Percentiles rank a stretch among this genome's conserved stretches.
These are phyloP conservation scores for Epithele typhae DNA, from an alignment of 768 basidiomycete species.

Conservation along the genomic window DNA sequence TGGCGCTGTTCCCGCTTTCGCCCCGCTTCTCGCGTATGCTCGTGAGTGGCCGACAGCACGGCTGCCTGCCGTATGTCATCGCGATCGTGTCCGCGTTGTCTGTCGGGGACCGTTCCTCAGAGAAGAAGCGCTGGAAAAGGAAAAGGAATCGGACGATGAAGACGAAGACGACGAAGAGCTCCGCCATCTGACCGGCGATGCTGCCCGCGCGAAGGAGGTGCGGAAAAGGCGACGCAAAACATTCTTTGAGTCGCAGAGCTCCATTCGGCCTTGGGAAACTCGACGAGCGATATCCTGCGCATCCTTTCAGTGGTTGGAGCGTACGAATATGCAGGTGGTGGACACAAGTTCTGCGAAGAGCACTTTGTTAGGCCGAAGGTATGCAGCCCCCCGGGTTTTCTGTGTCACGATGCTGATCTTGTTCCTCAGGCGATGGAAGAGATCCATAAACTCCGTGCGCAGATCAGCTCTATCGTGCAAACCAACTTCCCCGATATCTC, in stretches of 20 bases:
- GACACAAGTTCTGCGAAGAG: constrained; percentile 73
- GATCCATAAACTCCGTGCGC: constrained; percentile 90
- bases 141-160: constrained; percentile 37
- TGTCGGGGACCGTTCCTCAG: constrained; percentile 95
- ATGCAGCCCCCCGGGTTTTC: constrained; percentile 6
- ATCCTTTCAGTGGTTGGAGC: constrained; percentile 93
- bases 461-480: constrained; percentile 81
- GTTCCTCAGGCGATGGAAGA: constrained; percentile 89
- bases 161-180: constrained; percentile 34
- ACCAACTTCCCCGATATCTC: constrained; percentile 68
- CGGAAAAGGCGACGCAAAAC: constrained; percentile 62
- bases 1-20: constrained; percentile 91
- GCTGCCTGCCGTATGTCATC: constrained; percentile 88
- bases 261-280: constrained; percentile 77
- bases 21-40: constrained; percentile 97
- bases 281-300: constrained; percentile 82
- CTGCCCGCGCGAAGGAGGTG: constrained; percentile 48
- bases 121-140: constrained; percentile 57
- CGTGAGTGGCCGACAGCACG: constrained; percentile 80
- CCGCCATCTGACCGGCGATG: constrained; percentile 42
- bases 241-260: constrained; percentile 78
- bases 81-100: constrained; percentile 87
- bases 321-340: constrained; percentile 87
- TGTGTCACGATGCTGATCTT: neutral
- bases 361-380: constrained; percentile 93